Evolutionary conservation across 2,329 filamentous ascomycete species (phyloP), one percentile per base, ranked within the genome.

Genomic region (Colletotrichum trifolii): DNA sequence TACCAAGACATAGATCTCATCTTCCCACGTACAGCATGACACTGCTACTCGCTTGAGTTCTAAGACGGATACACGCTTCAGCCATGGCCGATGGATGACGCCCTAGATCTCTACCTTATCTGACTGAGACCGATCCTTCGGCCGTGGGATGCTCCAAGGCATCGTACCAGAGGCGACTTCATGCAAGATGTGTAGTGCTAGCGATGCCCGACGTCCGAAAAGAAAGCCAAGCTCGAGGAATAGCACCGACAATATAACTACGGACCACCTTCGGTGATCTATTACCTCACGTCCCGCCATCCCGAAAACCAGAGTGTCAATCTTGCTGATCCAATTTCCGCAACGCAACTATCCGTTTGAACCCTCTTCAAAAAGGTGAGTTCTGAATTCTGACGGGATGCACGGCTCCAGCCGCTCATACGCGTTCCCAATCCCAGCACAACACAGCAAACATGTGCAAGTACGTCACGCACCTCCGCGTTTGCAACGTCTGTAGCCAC

Each of bases 401-500:
- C 13, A 11, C 8, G 33, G 39, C 34, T 2, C 8, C 6, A 6
- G 34, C 1, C 2, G 6, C 42, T 43, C 42, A 43, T 12, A 43
- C 42, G n/a, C 42, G n/a, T 50, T 65, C 10, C 60, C 15, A 38
- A 10, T 8, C 8, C 10, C n/a, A 60, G 53, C 33, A 25, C 25
- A 25, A 25, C 25, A 25, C 25, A 25, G 25, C 25, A 25, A 64
- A 46, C 61, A 79, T 78, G 78, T 79, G 77, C 70, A 77, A 73
- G 69, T 78, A 75, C 71, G 71, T 73, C 63, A 77, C 71, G 38
- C 74, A 79, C 67, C 68, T 77, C 47, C 73, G 76, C 50, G 69
- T 72, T 56, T 79, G 77, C 70, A 73, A 72, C 57, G 48, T 72
- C 43, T 79, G 77, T 67, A 70, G 70, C 49, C 67, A 68, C 48